These are phyloP conservation scores for Taxawa tesnikishii DNA, from an alignment of 2,329 filamentous ascomycete species.

Conservation along the genomic window DNA sequence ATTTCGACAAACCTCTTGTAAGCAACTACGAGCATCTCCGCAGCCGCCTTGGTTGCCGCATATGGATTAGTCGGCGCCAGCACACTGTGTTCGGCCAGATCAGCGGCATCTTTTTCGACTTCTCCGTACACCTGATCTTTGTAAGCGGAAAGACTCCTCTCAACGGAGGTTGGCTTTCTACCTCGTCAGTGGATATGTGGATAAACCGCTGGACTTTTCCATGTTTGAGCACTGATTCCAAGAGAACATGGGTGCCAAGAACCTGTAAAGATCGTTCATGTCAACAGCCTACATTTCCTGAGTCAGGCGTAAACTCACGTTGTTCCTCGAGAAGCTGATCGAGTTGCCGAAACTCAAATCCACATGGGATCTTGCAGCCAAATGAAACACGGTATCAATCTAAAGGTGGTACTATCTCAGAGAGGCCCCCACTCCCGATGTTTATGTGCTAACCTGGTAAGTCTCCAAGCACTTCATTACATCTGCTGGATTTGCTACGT, in stretches of 20 bases:
- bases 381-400: conserved; percentile 73
- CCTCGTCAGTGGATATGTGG: conserved; percentile 74
- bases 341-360: conserved; percentile 75
- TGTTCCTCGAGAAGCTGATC: conserved; percentile 68
- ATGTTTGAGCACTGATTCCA: conserved; percentile 64
- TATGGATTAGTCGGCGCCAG: conserved; percentile 66
- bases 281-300: too few species aligned
- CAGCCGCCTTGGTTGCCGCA: conserved; percentile 24
- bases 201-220: conserved; percentile 61
- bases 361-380: conserved; percentile 77
- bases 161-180: too few species aligned
- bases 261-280: too few species aligned
- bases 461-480: conserved; percentile 60
- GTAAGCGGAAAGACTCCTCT: conserved; percentile 10
- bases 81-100: conserved; percentile 60
- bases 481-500: conserved; percentile 59
- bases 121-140: conserved; percentile 83
- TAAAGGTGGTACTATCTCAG: too few species aligned
- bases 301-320: too few species aligned
- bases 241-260: conserved; percentile 69
- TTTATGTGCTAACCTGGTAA: too few species aligned
- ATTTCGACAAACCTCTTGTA: conserved; percentile 75
- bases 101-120: conserved; percentile 58
- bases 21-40: conserved; percentile 50
- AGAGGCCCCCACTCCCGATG: too few species aligned